phyloP scores from a whole-genome alignment of 192 early-diverging fungal species.

The Spinellus fusiger region DNA sequence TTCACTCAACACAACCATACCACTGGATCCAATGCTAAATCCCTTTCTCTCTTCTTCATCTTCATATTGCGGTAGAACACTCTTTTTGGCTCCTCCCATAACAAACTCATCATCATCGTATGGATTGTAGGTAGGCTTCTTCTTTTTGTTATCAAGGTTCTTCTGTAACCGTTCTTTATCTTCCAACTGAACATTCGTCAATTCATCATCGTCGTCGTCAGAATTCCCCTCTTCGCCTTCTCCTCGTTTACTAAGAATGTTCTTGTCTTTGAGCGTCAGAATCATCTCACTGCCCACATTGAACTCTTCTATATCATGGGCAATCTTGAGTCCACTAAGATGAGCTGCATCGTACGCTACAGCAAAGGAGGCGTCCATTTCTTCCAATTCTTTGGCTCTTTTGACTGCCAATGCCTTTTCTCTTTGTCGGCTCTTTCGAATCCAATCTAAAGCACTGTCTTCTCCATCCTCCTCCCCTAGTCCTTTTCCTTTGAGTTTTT shows the following conservation, averaged over 20 bases:
- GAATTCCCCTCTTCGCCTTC: conserved; percentile 32
- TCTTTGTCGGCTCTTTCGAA: conserved; percentile 50
- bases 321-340: conserved; percentile 70
- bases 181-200: conserved; percentile 62
- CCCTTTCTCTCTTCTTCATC: conserved; percentile 60
- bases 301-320: conserved; percentile 65
- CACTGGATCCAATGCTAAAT: conserved; percentile 52
- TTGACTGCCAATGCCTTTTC: conserved; percentile 41
- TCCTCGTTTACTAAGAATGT: conserved; percentile 41
- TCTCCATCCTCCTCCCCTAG: conserved; percentile 62
- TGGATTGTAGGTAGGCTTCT: conserved; percentile 56
- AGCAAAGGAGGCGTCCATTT: conserved; percentile 35
- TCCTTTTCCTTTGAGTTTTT: conserved; percentile 55
- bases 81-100: conserved; percentile 41
- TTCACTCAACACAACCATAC: conserved; percentile 13
- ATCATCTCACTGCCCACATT: conserved; percentile 66
- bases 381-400: conserved; percentile 32
- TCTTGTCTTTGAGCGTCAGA: conserved; percentile 80
- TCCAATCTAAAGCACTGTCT: conserved; percentile 61
- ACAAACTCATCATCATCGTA: conserved; percentile 73
- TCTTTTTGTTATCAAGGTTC: conserved; percentile 71
- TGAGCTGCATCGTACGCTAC: conserved; percentile 37
- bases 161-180: conserved; percentile 63
- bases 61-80: conserved; percentile 72
- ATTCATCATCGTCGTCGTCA: conserved; percentile 61